Base-by-base conservation (phyloP, 1,284 basidiomycete species). In the Xerocomus amazonicus region DNA sequence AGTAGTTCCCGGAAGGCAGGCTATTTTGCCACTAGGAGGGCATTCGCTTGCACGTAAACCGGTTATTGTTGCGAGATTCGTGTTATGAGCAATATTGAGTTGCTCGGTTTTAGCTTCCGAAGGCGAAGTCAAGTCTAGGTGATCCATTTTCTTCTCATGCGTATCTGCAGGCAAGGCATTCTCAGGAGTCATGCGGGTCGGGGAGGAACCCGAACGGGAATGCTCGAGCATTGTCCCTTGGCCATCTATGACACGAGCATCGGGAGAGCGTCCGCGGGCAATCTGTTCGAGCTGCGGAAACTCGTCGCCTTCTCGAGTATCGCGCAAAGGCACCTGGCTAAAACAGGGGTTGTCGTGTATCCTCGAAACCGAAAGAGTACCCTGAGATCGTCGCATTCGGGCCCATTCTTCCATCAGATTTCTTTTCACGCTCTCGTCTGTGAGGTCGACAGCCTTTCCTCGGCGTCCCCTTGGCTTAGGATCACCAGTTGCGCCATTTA, bases 331-430 rank as follows among this genome's bases (percentile, higher is more conserved):
- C 16, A 32, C 14, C 23, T 45, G 51, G 16, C 28, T 37, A 0
- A 36, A 37, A 26, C 47, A 37, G 23, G 38, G 16, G 9, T 48
- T 51, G 27, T 29, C 45, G 46, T 49, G 36, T 40, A 33, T 48
- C 9, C 50, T 58, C 3, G 51, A 49, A 42, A 55, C 45, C 16
- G 52, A 43, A 35, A 63, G 48, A 14, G 49, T 7, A 37, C 63
- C 61, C 43, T 63, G 65, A 3, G 50, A 68, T 54, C 51, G 60
- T 38, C 62, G 67, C 43, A 66, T 43, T 23, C 47, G 60, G 27
- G 62, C 62, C 62, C 62, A 69, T 39, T 68, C 57, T 27, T 66
- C 58, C 39, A 65, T 65, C 23, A 67, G 31, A 33, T 53, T 43
- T 17, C 13, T 55, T 43, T 53, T 68, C n/a, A 47, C 34, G 19